Base-by-base conservation (phyloP, 257 asterid species). In the Ballota nigra region DNA sequence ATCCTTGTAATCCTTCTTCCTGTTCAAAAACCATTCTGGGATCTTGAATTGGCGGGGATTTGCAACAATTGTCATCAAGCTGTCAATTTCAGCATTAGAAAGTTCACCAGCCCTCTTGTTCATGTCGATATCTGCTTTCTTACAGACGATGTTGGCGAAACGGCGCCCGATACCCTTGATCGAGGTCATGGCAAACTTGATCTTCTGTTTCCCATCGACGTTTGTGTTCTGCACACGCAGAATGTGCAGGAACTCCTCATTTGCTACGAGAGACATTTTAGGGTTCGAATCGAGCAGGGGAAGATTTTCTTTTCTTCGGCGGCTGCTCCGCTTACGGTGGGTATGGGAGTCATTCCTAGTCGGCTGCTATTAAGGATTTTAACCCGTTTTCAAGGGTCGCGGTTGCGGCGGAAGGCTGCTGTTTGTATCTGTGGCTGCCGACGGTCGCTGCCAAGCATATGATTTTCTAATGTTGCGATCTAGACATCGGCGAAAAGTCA, bases 151-250 rank as follows among this genome's bases (percentile, higher is more conserved):
- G 80, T 92, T 92, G 62, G 97, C 89, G 81, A 92, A 92, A 55
- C 98, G 97, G 60, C 98, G 97, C 18, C 98, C 97, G 1, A 92
- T 90, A 87, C 98, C 98, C 82, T 92, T 92, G 83, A 92, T 92
- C 11, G 98, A 87, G 70, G 97, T 92, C 90, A 92, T 18, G 43
- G 98, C 98, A 45, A 88, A 92, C 98, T 90, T 92, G 70, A 92
- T 92, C 85, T 92, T 92, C 84, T 92, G 96, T 71, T 92, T 92
- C 15, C 98, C 98, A 58, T 90, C 98, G 0, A 92, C 98, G 65
- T 92, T 92, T 0, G 98, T 92, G 69, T 92, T 92, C 80, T 90
- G 97, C 49, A 92, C 85, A 90, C 98, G 98, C 62, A 92, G 88
- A 83, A 92, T 92, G 83, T 92, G 98, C 88, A 90, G 98, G 76